A percentile compares a stretch with the other conserved stretches of the same genome.
Conservation (phyloP, 768 basidiomycete genomes). For the Brasilioporus rufonigricans region DNA sequence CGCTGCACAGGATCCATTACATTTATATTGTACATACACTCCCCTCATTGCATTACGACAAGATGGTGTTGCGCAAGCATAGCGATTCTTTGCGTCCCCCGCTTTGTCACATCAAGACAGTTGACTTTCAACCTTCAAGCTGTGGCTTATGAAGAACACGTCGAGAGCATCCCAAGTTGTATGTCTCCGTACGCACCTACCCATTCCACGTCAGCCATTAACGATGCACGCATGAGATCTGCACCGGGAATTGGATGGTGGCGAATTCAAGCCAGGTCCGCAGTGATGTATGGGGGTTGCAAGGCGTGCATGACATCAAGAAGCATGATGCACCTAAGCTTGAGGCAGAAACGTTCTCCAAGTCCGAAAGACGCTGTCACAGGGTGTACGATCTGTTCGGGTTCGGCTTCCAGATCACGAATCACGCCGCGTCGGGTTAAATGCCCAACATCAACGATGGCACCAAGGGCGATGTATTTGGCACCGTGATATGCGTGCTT, state of each 20-base stretch:
- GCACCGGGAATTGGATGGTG: constrained; percentile 27
- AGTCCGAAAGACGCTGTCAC: constrained; percentile 23
- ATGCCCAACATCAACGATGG: neutral
- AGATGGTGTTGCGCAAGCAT: constrained; percentile 6
- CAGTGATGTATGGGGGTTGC: constrained; percentile 25
- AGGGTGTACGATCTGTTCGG: neutral
- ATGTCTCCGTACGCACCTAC: constrained; percentile 11
- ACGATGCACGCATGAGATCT: constrained; percentile 19
- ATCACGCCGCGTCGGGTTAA: constrained; percentile 6
- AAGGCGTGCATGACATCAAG: constrained; percentile 13
- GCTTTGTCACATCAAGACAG: constrained; percentile 9
- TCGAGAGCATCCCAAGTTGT: constrained; percentile 12
- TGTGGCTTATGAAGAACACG: constrained; percentile 26
- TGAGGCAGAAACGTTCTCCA: constrained; percentile 28
- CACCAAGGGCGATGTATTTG: neutral
- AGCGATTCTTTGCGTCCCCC: constrained; percentile 12
- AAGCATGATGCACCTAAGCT: constrained; percentile 12
- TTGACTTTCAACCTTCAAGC: neutral
- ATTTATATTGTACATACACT: constrained; percentile 27
- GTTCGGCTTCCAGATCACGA: constrained; percentile 3
- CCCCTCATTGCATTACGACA: constrained; percentile 23
- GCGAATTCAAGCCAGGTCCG: constrained; percentile 11
- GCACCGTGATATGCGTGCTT: neutral
- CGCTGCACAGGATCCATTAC: constrained; percentile 20
- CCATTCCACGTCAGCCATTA: constrained; percentile 5